Evolutionary conservation across 2,329 filamentous ascomycete genomes (phyloP).

Genomic region (Penicillium expansum): DNA sequence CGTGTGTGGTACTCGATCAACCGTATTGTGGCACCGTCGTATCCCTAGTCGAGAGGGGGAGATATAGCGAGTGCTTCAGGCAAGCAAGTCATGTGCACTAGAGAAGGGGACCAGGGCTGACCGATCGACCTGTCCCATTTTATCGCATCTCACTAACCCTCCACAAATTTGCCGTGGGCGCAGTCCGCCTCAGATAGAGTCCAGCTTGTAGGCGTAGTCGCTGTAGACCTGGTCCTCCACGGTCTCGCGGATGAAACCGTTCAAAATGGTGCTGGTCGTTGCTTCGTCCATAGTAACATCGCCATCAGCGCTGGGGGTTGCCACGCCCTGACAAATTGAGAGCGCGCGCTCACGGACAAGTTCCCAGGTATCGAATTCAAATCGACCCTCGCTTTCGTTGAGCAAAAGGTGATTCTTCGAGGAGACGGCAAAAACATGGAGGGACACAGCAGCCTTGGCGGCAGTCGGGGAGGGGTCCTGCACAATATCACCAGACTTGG

Average conservation of each 20-base stretch:
- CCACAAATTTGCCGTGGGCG: neutral
- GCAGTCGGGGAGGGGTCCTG: constrained; percentile 63
- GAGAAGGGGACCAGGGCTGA: neutral
- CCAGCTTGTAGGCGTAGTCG: constrained; percentile 41
- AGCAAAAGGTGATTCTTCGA: constrained; percentile 69
- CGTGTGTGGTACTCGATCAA: constrained; percentile 6
- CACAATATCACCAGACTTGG: constrained; percentile 45
- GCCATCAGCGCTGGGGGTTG: constrained; percentile 36
- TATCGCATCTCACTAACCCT: neutral
- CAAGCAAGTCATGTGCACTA: neutral
- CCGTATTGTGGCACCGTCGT: neutral
- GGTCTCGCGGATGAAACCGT: constrained; percentile 60
- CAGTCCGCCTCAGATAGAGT: constrained; percentile 31
- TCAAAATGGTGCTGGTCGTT: constrained; percentile 47
- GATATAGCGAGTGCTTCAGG: neutral
- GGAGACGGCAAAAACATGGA: constrained; percentile 84
- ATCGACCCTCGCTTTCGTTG: constrained; percentile 77
- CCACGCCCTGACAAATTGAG: constrained; percentile 58
- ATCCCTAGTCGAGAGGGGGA: neutral
- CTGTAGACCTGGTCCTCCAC: constrained; percentile 56
- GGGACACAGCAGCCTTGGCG: constrained; percentile 62
- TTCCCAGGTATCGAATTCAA: constrained; percentile 74
- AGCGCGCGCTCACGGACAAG: constrained; percentile 64
- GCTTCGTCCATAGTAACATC: constrained; percentile 48
- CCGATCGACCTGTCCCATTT: neutral